Evolutionary conservation across 169 alveolate genomes (phyloP).

Genomic region (Plasmodium fragile): DNA sequence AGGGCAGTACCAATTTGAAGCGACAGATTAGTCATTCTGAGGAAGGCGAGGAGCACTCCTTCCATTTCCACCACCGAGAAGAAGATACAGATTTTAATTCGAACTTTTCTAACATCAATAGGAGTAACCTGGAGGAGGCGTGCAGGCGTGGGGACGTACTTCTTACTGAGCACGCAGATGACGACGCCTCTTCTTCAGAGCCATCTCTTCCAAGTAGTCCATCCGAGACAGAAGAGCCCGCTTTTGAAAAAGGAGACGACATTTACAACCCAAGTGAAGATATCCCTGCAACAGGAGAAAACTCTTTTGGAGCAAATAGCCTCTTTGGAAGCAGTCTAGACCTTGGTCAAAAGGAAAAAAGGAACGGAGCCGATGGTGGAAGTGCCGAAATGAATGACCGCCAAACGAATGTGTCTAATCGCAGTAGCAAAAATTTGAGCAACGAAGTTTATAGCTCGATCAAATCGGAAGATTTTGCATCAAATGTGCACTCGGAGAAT

Average conservation of each 20-base stretch:
- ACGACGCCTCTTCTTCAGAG: neutral
- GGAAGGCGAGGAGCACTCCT: neutral
- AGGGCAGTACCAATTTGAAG: neutral
- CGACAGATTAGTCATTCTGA: neutral
- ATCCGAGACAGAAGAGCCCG: neutral
- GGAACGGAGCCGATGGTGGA: neutral
- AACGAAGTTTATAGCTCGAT: neutral
- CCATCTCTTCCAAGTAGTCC: neutral
- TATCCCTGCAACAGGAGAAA: neutral
- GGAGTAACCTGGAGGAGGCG: constrained; percentile 27
- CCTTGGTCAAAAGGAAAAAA: neutral
- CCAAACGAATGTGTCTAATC: neutral
- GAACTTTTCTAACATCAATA: constrained; percentile 28
- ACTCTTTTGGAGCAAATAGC: neutral
- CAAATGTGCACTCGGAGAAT: neutral
- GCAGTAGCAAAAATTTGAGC: neutral
- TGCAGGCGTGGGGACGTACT: neutral
- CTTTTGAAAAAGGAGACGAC: neutral
- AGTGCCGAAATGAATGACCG: neutral
- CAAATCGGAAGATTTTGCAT: neutral
- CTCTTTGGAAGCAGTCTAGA: neutral
- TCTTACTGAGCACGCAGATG: neutral
- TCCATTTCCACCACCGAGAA: neutral
- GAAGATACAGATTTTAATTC: constrained; percentile 9
- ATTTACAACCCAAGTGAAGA: neutral